These are phyloP conservation scores for Climacium dendroides DNA, from an alignment of 225 moss, liverwort and hornwort species.

Conservation along the genomic window DNA sequence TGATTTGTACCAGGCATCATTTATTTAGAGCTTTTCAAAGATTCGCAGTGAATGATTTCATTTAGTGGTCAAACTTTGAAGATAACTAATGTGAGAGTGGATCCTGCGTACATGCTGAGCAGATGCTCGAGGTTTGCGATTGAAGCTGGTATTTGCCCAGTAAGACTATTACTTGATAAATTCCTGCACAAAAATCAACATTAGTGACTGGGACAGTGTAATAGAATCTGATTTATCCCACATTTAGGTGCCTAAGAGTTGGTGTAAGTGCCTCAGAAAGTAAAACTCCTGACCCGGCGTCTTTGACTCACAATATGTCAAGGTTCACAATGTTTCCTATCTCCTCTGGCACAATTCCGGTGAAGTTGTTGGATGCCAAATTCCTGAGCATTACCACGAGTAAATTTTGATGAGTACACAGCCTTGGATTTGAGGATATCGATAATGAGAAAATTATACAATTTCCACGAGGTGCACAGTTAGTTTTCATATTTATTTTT, in stretches of 20 bases:
- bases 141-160: conserved; percentile 47
- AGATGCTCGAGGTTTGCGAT: conserved; percentile 71
- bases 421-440: not conserved
- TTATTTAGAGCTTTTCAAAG: not conserved
- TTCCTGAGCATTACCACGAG: conserved; percentile 17
- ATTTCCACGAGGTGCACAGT: not conserved
- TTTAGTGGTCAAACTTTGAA: not conserved
- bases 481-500: not conserved
- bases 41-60: not conserved
- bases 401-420: not conserved
- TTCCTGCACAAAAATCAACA: conserved; percentile 7
- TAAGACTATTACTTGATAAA: conserved; percentile 24
- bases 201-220: not conserved
- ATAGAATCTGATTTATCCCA: not conserved
- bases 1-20: not conserved
- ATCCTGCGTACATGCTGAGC: conserved; percentile 27
- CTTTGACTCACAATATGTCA: conserved; percentile 30
- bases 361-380: conserved; percentile 42
- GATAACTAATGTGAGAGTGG: not conserved
- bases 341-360: conserved; percentile 35
- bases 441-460: not conserved
- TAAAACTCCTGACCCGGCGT: not conserved
- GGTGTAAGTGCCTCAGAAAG: too few relatives aligned
- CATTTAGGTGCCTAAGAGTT: not conserved
- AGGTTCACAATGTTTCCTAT: conserved; percentile 51